These are phyloP conservation scores for Pyrenophora teres DNA, from an alignment of 2,329 filamentous ascomycete species.

Conservation along the genomic window DNA sequence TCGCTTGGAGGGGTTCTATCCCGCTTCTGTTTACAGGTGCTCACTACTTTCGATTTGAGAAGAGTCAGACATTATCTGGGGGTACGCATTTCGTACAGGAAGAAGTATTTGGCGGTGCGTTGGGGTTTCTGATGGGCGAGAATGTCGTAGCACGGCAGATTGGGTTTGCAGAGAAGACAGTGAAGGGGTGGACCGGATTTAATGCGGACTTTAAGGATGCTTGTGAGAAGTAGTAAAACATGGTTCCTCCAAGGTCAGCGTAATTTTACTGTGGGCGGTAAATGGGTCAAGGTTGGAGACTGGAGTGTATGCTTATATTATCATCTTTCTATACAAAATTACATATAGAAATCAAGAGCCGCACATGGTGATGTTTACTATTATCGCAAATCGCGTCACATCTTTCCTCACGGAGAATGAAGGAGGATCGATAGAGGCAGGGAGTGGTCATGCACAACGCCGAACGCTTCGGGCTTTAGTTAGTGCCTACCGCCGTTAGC, in stretches of 20 bases:
- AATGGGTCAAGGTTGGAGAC: too few relatives aligned
- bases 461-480: conserved; percentile 5
- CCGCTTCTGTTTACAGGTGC: conserved; percentile 24
- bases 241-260: not conserved
- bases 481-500: too few relatives aligned
- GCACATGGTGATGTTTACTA: too few relatives aligned
- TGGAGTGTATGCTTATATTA: too few relatives aligned
- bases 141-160: conserved; percentile 13
- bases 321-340: too few relatives aligned
- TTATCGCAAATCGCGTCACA: not conserved
- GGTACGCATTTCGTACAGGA: conserved; percentile 28
- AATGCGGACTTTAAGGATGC: conserved; percentile 19
- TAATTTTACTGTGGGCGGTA: too few relatives aligned
- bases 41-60: conserved; percentile 23
- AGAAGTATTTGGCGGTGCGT: conserved; percentile 22
- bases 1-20: conserved; percentile 21
- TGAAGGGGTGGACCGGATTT: conserved; percentile 15
- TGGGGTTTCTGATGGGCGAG: conserved; percentile 21
- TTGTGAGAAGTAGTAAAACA: conserved; percentile 15
- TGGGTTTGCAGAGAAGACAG: conserved; percentile 17
- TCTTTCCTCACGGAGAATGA: conserved; percentile 12
- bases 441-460: conserved; percentile 16
- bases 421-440: conserved; percentile 13
- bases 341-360: too few relatives aligned
- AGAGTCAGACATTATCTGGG: conserved; percentile 4